Conservation (phyloP, 1,139 yeast genomes). For the Sugiyamaella sp. region DNA sequence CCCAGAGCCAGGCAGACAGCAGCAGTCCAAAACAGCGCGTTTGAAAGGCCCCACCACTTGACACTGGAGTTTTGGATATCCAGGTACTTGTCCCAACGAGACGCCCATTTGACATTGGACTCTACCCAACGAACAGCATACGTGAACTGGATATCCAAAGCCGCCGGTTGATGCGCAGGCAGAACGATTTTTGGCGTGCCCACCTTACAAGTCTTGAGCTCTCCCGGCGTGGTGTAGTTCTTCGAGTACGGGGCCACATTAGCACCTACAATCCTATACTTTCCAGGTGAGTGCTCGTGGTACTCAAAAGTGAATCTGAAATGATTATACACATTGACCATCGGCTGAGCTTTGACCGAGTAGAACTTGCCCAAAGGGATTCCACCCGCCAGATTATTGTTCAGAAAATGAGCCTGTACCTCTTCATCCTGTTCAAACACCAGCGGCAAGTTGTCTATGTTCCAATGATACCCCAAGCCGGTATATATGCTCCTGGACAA, state of each 20-base stretch:
- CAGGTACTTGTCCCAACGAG: constrained; percentile 96
- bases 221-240: constrained; percentile 48
- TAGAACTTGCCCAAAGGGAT: constrained; percentile 64
- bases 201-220: constrained; percentile 26
- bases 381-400: constrained; percentile 69
- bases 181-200: constrained; percentile 37
- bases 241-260: constrained; percentile 71
- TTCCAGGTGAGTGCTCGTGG: constrained; percentile 69
- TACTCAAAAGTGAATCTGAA: constrained; percentile 77
- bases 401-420: constrained; percentile 25
- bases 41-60: constrained; percentile 87
- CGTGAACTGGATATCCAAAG: constrained; percentile 53
- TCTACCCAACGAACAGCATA: constrained; percentile 61
- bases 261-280: constrained; percentile 87
- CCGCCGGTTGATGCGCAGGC: constrained; percentile 34
- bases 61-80: constrained; percentile 89
- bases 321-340: constrained; percentile 63
- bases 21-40: constrained; percentile 53
- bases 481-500: constrained; percentile 57
- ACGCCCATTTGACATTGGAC: constrained; percentile 67
- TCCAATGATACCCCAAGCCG: constrained; percentile 86
- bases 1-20: constrained; percentile 76
- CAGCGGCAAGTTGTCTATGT: constrained; percentile 92
- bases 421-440: constrained; percentile 56
- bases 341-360: constrained; percentile 50